Evolutionary conservation across 73 alveolate genomes (phyloP).

Genomic region (Paramecium bursaria): DNA sequence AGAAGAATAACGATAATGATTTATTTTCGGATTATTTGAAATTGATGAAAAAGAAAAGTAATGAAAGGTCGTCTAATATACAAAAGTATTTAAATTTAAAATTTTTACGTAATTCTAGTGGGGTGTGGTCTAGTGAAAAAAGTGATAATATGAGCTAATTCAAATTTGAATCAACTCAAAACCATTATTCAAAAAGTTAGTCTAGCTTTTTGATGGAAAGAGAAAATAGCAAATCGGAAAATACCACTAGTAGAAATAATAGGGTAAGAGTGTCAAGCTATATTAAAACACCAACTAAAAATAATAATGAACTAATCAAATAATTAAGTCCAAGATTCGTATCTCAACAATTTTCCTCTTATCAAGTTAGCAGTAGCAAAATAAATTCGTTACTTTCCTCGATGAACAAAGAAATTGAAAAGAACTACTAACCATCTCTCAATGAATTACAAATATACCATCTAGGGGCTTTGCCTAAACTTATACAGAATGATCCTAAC

Average conservation of each 20-base stretch:
- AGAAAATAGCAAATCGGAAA: slow-evolving; percentile 61
- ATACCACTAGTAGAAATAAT: slow-evolving; percentile 50
- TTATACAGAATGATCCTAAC: slow-evolving; percentile 42
- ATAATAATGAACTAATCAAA: slow-evolving; percentile 36
- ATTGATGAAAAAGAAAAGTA: neutral
- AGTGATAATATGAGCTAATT: neutral
- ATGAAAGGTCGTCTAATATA: slow-evolving; percentile 29
- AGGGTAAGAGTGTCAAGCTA: slow-evolving; percentile 56
- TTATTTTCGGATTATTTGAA: neutral
- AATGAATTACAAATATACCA: slow-evolving; percentile 14
- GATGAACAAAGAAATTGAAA: slow-evolving; percentile 41
- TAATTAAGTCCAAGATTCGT: slow-evolving; percentile 50
- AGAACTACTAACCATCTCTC: neutral
- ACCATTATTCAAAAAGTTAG: slow-evolving; percentile 49
- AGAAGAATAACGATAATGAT: slow-evolving; percentile 1
- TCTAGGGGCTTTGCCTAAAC: slow-evolving; percentile 24
- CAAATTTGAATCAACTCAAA: slow-evolving; percentile 14
- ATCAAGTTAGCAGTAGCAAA: slow-evolving; percentile 41
- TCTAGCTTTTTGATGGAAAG: slow-evolving; percentile 37
- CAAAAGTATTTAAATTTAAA: slow-evolving; percentile 30
- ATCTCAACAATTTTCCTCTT: slow-evolving; percentile 27
- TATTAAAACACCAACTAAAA: slow-evolving; percentile 50
- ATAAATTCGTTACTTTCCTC: slow-evolving; percentile 35
- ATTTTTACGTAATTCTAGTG: slow-evolving; percentile 20
- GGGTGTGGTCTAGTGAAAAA: slow-evolving; percentile 11